Base-by-base conservation (phyloP, 805 yeast genomes). In the Candida caryicola region DNA sequence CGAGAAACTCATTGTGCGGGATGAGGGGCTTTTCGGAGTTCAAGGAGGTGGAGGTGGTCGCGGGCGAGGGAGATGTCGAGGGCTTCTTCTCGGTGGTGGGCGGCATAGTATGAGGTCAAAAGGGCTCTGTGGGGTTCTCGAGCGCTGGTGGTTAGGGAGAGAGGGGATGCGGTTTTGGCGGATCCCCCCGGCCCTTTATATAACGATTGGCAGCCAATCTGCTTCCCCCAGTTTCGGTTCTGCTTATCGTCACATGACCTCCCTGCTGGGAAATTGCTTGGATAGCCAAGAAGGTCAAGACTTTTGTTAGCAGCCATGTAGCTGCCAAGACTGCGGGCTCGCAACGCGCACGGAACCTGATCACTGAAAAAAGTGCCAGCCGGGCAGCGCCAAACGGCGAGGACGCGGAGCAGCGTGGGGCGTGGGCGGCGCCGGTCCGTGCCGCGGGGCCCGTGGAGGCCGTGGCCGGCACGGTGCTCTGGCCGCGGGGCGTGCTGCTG, bases 21-120 rank as follows among this genome's bases (percentile, higher is more conserved):
- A 7, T 27, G 12, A 12, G 30, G 10, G 25, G 25, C 17, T 29
- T 29, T n/a, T 35, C 33, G n/a, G 23, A 14, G 29, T 17, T 19
- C 7, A 31, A 12, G 17, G 34, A 31, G 10, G 34, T 23, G 5
- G 30, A 23, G 8, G 34, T 23, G 31, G 34, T 16, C 15, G 33
- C 32, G 13, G 14, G 27, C 10, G 37, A 34, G 12, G 19, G 27
- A 12, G 25, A 21, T 7, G 25, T 21, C 10, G 7, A 7, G 7
- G 7, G 25, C 9, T 21, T 21, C 25, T 21, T 21, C 25, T 21
- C 25, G 25, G 25, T 7, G 10, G n/a, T n/a, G n/a, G n/a, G n/a
- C n/a, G n/a, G n/a, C n/a, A n/a, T n/a, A n/a, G n/a, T n/a, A n/a
- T n/a, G n/a, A n/a, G n/a, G n/a, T n/a, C n/a, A n/a, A n/a, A n/a